Conservation (phyloP, 108 stramenopile species). For the Fragilaria crotonensis region DNA sequence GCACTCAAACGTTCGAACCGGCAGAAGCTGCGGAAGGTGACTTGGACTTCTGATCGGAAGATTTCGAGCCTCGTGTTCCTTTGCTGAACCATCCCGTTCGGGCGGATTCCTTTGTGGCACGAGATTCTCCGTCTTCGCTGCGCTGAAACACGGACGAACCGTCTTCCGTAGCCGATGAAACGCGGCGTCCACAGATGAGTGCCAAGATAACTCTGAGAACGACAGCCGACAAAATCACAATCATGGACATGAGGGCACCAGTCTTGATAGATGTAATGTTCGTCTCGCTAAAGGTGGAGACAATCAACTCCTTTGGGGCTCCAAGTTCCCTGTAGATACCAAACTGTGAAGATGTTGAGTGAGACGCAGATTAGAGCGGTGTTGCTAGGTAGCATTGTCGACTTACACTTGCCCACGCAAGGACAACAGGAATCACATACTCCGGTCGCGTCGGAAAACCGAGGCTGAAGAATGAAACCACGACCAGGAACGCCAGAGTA, state of each 20-base stretch:
- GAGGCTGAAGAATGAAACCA: conserved; percentile 34
- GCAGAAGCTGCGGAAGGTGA: not conserved
- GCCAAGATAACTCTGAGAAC: not conserved
- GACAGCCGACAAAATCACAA: not conserved
- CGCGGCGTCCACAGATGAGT: not conserved
- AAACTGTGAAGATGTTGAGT: not conserved
- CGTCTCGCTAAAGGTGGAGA: conserved; percentile 23
- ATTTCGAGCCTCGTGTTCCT: not conserved
- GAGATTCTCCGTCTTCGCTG: not conserved
- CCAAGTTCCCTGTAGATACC: conserved; percentile 45
- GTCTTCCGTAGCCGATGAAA: not conserved
- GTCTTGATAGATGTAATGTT: conserved; percentile 24
- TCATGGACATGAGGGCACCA: conserved; percentile 20
- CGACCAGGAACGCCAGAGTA: conserved; percentile 39
- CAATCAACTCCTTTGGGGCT: conserved; percentile 41
- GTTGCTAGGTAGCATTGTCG: not conserved
- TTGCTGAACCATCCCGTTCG: not conserved
- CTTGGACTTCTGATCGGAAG: not conserved
- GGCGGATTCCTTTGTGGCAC: not conserved
- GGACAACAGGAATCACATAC: conserved; percentile 49
- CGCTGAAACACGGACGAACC: not conserved
- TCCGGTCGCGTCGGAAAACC: conserved; percentile 12
- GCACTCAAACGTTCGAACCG: not conserved
- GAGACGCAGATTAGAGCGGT: not conserved
- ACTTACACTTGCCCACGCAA: conserved; percentile 64